phyloP scores from a whole-genome alignment of 257 asterid genomes.

The Salvia rosmarinus region DNA sequence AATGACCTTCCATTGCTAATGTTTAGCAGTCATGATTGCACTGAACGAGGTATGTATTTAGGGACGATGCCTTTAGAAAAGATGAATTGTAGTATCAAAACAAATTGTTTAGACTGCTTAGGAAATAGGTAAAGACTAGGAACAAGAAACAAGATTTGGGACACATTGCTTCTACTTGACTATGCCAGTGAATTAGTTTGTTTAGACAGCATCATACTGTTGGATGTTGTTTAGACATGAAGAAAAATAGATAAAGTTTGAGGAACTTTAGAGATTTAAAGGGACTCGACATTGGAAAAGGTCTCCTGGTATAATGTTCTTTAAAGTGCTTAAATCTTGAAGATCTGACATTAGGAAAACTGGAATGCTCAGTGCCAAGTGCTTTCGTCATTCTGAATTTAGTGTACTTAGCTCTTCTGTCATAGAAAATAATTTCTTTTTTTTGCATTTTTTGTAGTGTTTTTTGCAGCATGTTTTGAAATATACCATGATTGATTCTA shows the following conservation, averaged over 20 bases:
- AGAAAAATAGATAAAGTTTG: not conserved
- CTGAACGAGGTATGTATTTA: conserved; percentile 1
- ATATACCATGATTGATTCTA: not conserved
- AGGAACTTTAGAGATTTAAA: not conserved
- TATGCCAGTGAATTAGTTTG: not conserved
- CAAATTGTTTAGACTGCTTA: not conserved
- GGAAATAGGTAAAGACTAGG: conserved; percentile 5
- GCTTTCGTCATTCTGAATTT: conserved; percentile 12
- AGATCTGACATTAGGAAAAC: conserved; percentile 22
- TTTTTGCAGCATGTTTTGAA: conserved; percentile 2
- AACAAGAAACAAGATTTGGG: conserved; percentile 8
- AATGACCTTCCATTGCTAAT: not conserved
- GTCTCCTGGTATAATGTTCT: conserved; percentile 5
- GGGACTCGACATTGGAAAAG: conserved; percentile 8
- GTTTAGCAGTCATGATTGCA: conserved; percentile 17
- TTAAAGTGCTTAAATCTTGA: conserved; percentile 22
- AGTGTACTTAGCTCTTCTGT: conserved; percentile 12
- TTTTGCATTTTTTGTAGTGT: no score
- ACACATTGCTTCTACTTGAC: not conserved
- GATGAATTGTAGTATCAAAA: not conserved
- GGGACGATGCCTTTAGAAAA: not conserved
- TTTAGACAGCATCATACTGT: not conserved
- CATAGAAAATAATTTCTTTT: not conserved
- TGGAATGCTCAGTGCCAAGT: not conserved
- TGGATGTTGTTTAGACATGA: conserved; percentile 19